These are phyloP conservation scores for Solanum hybrid DNA, from an alignment of 305 asterid species.

Conservation along the genomic window DNA sequence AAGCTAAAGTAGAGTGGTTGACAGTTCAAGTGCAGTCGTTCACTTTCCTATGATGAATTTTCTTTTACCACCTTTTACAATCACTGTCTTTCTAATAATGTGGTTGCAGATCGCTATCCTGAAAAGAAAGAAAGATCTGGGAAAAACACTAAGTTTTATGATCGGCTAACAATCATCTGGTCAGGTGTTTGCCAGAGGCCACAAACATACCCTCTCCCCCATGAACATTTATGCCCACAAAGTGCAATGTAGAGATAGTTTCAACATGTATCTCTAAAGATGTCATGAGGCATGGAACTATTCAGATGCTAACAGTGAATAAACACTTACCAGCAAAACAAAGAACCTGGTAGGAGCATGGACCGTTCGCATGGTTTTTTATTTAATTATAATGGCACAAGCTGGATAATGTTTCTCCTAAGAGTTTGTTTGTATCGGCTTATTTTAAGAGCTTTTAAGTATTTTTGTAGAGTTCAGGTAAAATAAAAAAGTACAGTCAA, in stretches of 20 bases:
- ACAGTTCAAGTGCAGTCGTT: neutral
- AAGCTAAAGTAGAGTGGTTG: neutral
- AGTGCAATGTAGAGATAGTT: neutral
- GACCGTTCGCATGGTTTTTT: neutral
- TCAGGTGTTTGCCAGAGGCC: neutral
- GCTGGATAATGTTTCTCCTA: neutral
- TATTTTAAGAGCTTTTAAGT: neutral
- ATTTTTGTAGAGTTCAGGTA: neutral
- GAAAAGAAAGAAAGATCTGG: neutral
- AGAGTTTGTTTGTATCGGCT: neutral
- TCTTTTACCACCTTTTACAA: neutral
- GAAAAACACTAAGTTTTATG: neutral
- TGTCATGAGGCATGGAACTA: neutral
- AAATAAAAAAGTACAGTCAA: neutral
- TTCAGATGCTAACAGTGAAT: neutral
- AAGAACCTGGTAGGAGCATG: neutral
- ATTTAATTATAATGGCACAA: neutral
- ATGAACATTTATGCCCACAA: neutral
- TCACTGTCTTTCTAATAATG: neutral
- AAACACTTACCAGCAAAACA: neutral
- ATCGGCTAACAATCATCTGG: neutral
- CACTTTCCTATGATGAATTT: neutral
- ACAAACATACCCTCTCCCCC: neutral
- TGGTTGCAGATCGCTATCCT: neutral
- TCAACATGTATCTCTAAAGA: neutral